phyloP scores from a whole-genome alignment of 176 grass and related monocot genomes.

The Eleusine indica region DNA sequence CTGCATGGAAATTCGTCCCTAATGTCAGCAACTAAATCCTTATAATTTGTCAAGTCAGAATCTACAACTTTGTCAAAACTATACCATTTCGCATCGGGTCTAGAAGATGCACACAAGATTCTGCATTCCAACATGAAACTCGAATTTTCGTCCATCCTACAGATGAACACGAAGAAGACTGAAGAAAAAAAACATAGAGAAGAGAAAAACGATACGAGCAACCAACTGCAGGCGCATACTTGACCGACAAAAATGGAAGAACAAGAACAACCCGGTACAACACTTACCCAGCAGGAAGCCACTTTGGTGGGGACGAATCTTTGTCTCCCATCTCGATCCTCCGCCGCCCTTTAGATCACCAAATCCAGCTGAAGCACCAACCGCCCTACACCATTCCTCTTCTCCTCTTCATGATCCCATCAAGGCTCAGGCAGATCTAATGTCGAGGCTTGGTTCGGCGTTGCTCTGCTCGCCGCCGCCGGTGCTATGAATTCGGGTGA shows the following conservation, averaged over 20 bases:
- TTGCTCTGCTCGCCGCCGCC: no score
- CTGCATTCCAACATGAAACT: neutral
- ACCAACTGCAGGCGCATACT: no score
- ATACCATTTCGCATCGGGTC: neutral
- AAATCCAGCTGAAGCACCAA: no score
- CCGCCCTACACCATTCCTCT: no score
- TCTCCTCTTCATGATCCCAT: no score
- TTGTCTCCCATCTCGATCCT: neutral
- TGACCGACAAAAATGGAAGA: no score
- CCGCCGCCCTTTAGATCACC: neutral
- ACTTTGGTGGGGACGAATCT: neutral
- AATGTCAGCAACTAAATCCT: neutral
- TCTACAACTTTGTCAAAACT: neutral
- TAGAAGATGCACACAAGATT: neutral
- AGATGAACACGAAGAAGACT: neutral
- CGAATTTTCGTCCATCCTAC: neutral
- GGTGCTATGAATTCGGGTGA: no score
- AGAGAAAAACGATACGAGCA: no score
- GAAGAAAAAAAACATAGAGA: no score
- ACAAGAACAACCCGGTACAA: neutral
- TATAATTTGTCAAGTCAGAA: neutral
- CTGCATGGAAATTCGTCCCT: neutral
- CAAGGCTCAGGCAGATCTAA: no score
- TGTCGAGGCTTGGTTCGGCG: no score
- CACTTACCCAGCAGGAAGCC: neutral